Percentiles rank a stretch among this genome's conserved stretches.
Evolutionary conservation across 768 basidiomycete species (phyloP).

Genomic region (Mycena rebaudengoi): DNA sequence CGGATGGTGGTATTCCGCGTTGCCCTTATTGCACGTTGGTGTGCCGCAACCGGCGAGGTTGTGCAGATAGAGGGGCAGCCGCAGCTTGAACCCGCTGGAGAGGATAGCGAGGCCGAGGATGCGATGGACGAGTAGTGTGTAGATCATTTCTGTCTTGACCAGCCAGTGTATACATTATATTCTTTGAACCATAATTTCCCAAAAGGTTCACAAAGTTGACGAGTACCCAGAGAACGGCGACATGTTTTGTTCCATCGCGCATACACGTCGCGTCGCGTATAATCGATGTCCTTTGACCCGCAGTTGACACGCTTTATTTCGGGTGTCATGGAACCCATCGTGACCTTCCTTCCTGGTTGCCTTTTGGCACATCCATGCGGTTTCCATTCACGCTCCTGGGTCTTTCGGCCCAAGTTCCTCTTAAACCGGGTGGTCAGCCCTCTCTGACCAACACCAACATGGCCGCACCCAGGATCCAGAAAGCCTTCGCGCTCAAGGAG

Average conservation of each 20-base stretch:
- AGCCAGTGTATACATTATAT: constrained; percentile 28
- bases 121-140: constrained; percentile 69
- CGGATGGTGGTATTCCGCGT: constrained; percentile 89
- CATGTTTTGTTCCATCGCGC: neutral
- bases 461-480: constrained; percentile 33
- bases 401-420: constrained; percentile 62
- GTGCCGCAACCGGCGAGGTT: constrained; percentile 71
- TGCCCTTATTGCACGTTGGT: constrained; percentile 76
- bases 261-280: too few relatives aligned
- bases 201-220: neutral
- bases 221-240: too few relatives aligned
- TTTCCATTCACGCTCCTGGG: constrained; percentile 62
- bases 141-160: constrained; percentile 32
- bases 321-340: too few relatives aligned
- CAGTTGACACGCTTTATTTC: too few relatives aligned
- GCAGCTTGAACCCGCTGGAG: constrained; percentile 40
- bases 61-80: constrained; percentile 60
- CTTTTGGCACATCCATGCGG: too few relatives aligned
- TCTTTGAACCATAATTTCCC: neutral
- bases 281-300: too few relatives aligned
- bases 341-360: too few relatives aligned
- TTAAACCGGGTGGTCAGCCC: constrained; percentile 36
- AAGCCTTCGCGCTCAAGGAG: constrained; percentile 64
- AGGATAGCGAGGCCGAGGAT: constrained; percentile 47
- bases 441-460: constrained; percentile 31